A percentile compares a stretch with the other conserved stretches of the same genome.
Conservation (phyloP, 2,329 filamentous ascomycete genomes). For the Aspergillus intermedius region DNA sequence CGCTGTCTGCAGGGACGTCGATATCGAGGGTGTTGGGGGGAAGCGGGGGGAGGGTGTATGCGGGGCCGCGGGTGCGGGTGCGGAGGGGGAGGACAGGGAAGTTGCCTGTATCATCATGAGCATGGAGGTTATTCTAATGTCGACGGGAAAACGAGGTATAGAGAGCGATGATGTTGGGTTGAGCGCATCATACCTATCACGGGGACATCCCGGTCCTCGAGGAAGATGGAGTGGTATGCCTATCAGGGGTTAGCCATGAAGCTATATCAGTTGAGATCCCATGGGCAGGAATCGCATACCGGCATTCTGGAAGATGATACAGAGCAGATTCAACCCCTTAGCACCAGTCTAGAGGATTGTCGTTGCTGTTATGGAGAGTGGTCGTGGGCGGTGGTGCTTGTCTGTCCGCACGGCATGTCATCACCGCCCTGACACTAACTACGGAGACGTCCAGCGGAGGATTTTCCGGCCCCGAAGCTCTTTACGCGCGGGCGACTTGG, state of each 20-base stretch:
- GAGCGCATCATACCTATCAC: constrained; percentile 48
- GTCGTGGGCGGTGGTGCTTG: constrained; percentile 12
- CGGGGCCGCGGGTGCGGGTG: constrained; percentile 91
- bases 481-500: constrained; percentile 31
- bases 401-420: constrained; percentile 18
- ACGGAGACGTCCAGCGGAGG: constrained; percentile 7
- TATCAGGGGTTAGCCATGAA: constrained; percentile 32
- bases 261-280: neutral
- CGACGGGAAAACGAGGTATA: neutral
- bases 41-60: constrained; percentile 70
- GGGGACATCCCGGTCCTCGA: constrained; percentile 66
- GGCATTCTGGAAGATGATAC: constrained; percentile 36
- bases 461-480: constrained; percentile 37
- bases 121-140: neutral
- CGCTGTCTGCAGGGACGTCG: constrained; percentile 68
- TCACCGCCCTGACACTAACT: constrained; percentile 11
- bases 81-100: constrained; percentile 91
- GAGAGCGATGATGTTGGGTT: constrained; percentile 20
- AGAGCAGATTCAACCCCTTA: constrained; percentile 10
- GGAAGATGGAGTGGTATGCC: constrained; percentile 98
- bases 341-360: constrained; percentile 16
- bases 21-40: constrained; percentile 48
- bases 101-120: constrained; percentile 55
- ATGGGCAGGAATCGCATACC: constrained; percentile 26
- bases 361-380: constrained; percentile 1